These are phyloP conservation scores for Aciculoconidium aculeatum DNA, from an alignment of 805 yeast species.

Conservation along the genomic window DNA sequence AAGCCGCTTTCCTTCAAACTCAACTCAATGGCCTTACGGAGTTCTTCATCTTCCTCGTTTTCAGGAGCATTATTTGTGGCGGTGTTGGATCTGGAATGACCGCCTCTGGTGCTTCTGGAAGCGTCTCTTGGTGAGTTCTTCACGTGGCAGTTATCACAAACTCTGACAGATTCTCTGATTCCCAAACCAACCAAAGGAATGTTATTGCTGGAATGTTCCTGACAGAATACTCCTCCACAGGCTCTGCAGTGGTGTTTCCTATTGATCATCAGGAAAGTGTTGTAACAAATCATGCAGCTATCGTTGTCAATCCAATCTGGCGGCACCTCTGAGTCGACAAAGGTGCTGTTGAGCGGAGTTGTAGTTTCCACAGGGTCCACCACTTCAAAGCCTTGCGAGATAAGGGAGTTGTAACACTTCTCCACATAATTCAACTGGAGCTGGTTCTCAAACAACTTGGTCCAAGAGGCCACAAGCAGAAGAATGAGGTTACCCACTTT, in stretches of 20 bases:
- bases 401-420: constrained; percentile 53
- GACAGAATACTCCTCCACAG: constrained; percentile 93
- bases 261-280: constrained; percentile 70
- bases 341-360: constrained; percentile 23
- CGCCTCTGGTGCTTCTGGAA: constrained; percentile 8
- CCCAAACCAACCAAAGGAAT: constrained; percentile 79
- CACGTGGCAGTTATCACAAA: constrained; percentile 83
- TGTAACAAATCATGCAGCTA: constrained; percentile 91
- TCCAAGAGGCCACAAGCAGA: constrained; percentile 71
- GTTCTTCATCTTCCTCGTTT: constrained; percentile 67
- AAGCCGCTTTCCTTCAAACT: constrained; percentile 55
- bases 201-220: constrained; percentile 70
- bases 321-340: constrained; percentile 86
- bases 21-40: constrained; percentile 70
- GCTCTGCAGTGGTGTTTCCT: constrained; percentile 96
- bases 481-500: constrained; percentile 55
- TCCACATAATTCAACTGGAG: constrained; percentile 60
- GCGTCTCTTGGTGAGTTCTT: constrained; percentile 39
- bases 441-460: constrained; percentile 63
- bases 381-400: constrained; percentile 59
- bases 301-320: constrained; percentile 98
- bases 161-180: constrained; percentile 82
- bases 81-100: constrained; percentile 2
- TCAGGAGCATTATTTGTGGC: constrained; percentile 13
- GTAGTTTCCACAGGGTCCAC: constrained; percentile 41